Conservation (phyloP, 352 stramenopile species). For the Phytopythium helicoides region DNA sequence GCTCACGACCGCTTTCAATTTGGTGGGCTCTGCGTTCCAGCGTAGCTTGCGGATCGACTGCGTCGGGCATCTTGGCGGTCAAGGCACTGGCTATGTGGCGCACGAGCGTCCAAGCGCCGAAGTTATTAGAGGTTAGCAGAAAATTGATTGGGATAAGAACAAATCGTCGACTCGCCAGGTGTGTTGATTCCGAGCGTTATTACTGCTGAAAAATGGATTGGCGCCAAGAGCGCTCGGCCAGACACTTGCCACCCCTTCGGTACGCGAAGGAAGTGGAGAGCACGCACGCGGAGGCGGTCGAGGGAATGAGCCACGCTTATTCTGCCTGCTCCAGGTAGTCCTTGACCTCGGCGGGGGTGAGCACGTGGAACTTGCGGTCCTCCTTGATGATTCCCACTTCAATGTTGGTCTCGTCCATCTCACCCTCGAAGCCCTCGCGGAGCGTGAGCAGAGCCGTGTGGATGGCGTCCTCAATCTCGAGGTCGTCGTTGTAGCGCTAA, state of each 20-base stretch:
- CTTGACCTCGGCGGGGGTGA: constrained; percentile 97
- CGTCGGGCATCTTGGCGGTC: constrained; percentile 73
- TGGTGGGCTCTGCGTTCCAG: constrained; percentile 58
- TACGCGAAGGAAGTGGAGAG: neutral
- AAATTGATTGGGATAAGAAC: neutral
- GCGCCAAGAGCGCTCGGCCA: neutral
- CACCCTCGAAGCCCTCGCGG: constrained; percentile 97
- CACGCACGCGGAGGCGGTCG: neutral
- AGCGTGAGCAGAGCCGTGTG: constrained; percentile 99
- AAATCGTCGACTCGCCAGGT: constrained; percentile 1
- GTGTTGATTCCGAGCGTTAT: constrained; percentile 1
- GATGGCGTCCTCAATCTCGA: constrained; percentile 99
- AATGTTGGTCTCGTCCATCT: constrained; percentile 99
- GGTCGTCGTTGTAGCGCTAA: constrained; percentile 94
- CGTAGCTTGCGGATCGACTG: constrained; percentile 65
- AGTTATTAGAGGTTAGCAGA: neutral
- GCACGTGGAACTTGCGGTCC: constrained; percentile 96
- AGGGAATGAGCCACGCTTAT: constrained; percentile 48
- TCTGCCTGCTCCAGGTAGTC: constrained; percentile 99
- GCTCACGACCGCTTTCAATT: constrained; percentile 59
- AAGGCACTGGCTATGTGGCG: constrained; percentile 46
- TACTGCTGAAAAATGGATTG: neutral
- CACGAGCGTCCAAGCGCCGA: constrained; percentile 26
- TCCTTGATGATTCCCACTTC: constrained; percentile 97
- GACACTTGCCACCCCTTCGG: neutral